phyloP scores from a whole-genome alignment of 805 yeast genomes.

The Ogataea corticis region DNA sequence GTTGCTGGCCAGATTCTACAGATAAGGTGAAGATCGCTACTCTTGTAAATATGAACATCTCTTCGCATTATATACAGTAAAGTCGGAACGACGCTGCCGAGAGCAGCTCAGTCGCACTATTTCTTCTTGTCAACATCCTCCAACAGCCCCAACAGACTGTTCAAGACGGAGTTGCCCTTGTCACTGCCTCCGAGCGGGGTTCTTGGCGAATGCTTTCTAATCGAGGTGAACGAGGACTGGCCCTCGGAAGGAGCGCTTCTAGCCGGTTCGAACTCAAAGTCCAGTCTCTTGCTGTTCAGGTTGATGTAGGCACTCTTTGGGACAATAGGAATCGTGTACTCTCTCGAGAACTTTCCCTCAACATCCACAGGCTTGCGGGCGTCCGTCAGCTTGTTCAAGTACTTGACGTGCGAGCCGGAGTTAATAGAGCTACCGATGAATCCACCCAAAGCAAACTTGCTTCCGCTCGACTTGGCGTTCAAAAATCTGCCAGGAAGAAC shows the following conservation, averaged over 20 bases:
- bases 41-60: background rate
- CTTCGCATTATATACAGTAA: constrained; percentile 15
- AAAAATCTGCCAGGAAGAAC: constrained; percentile 71
- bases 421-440: constrained; percentile 31
- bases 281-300: constrained; percentile 23
- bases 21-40: background rate
- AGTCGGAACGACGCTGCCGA: too few relatives aligned
- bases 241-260: constrained; percentile 10
- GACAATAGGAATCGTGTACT: constrained; percentile 29
- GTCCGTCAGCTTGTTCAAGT: constrained; percentile 19
- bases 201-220: constrained; percentile 21
- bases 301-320: constrained; percentile 29
- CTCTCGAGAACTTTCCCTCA: constrained; percentile 30
- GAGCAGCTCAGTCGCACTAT: background rate
- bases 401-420: constrained; percentile 27
- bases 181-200: constrained; percentile 23
- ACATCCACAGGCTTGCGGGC: constrained; percentile 25
- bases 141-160: constrained; percentile 25
- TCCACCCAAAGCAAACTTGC: constrained; percentile 60
- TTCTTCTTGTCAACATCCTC: constrained; percentile 23
- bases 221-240: constrained; percentile 15
- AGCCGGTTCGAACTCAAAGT: constrained; percentile 28
- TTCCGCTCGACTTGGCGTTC: constrained; percentile 40
- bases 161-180: constrained; percentile 23
- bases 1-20: constrained; percentile 40